phyloP scores from a whole-genome alignment of 805 yeast genomes.

The Ogataea angusta region DNA sequence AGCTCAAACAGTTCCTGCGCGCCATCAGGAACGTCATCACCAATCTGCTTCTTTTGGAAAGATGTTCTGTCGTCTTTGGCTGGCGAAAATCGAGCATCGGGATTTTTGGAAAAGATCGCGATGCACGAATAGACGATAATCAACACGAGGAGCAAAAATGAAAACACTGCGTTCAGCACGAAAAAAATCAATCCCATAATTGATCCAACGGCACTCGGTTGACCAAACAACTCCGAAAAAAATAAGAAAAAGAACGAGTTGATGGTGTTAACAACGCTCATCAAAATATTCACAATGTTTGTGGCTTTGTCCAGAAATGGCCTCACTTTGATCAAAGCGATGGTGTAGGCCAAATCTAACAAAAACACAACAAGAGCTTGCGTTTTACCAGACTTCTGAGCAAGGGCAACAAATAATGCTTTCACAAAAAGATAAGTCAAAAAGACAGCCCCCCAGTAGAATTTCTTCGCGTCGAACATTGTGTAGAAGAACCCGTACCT shows the following conservation, averaged over 20 bases:
- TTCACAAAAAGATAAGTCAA: conserved; percentile 61
- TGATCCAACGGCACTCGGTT: conserved; percentile 72
- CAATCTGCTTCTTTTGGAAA: conserved; percentile 50
- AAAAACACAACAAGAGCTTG: conserved; percentile 77
- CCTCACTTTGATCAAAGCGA: conserved; percentile 54
- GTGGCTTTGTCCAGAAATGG: conserved; percentile 86
- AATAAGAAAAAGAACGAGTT: conserved; percentile 84
- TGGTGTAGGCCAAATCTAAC: conserved; percentile 68
- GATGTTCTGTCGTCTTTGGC: conserved; percentile 91
- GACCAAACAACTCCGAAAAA: conserved; percentile 81
- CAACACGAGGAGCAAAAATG: conserved; percentile 66
- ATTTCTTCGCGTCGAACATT: conserved; percentile 76
- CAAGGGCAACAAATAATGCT: conserved; percentile 69
- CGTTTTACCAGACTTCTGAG: conserved; percentile 77
- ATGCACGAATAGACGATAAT: conserved; percentile 64
- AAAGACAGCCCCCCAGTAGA: conserved; percentile 77
- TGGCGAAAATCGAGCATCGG: conserved; percentile 84
- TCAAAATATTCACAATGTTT: conserved; percentile 68
- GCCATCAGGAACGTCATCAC: conserved; percentile 28
- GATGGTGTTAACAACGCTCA: conserved; percentile 66
- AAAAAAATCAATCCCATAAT: conserved; percentile 93
- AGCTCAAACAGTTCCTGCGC: conserved; percentile 62
- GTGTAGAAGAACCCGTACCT: conserved; percentile 88
- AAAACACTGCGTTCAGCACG: conserved; percentile 83
- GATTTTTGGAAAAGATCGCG: conserved; percentile 73